phyloP scores from a whole-genome alignment of 163 green algal genomes.

The Coccomyxa subellipsoidea region DNA sequence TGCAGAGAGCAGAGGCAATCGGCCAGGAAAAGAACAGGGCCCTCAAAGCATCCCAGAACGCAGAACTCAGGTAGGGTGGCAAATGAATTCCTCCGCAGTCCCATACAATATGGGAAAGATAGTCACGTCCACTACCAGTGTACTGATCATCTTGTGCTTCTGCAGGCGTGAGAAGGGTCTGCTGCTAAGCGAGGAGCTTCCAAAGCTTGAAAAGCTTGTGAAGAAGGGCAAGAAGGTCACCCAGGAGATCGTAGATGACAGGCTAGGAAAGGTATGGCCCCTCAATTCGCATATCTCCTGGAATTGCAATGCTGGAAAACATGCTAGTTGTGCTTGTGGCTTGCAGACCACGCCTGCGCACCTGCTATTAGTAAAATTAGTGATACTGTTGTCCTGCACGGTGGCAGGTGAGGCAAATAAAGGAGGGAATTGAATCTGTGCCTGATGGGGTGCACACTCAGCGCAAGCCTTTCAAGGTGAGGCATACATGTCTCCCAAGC shows the following conservation, averaged over 20 bases:
- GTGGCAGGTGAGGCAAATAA: slow-evolving; percentile 45
- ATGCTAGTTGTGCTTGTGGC: too few species aligned
- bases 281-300: too few species aligned
- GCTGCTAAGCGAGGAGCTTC: slow-evolving; percentile 45
- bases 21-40: slow-evolving; percentile 56
- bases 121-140: too few species aligned
- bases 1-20: slow-evolving; percentile 53
- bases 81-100: too few species aligned
- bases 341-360: too few species aligned
- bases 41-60: slow-evolving; percentile 49
- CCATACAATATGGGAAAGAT: too few species aligned
- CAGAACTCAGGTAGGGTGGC: slow-evolving; percentile 44
- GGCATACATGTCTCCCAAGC: neutral
- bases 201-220: slow-evolving; percentile 44
- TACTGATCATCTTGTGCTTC: too few species aligned
- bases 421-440: slow-evolving; percentile 34
- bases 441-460: slow-evolving; percentile 36
- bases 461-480: slow-evolving; percentile 24
- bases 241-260: slow-evolving; percentile 30
- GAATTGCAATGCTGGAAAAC: too few species aligned
- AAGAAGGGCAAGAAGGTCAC: slow-evolving; percentile 49
- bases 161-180: slow-evolving; percentile 37
- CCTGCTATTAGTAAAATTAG: neutral
- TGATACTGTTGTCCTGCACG: neutral
- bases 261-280: slow-evolving; percentile 27